These are phyloP conservation scores for Metschnikowia similis DNA, from an alignment of 805 yeast species.

Conservation along the genomic window DNA sequence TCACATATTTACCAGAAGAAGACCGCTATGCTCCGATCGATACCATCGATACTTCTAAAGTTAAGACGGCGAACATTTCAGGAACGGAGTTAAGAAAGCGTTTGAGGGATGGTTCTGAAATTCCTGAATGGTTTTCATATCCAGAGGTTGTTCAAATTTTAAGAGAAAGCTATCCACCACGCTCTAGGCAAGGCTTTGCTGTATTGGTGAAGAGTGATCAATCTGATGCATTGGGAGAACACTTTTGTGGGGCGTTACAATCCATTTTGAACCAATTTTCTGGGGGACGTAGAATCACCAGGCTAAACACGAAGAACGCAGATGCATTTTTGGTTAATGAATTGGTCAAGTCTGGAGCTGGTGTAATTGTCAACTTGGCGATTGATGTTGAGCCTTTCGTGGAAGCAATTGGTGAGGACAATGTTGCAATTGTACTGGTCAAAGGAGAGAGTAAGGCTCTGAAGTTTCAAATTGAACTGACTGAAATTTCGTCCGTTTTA, in stretches of 20 bases:
- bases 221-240: slow-evolving; percentile 35
- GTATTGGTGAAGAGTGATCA: slow-evolving; percentile 52
- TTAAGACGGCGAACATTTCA: slow-evolving; percentile 81
- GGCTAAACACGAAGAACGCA: slow-evolving; percentile 36
- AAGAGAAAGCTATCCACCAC: slow-evolving; percentile 90
- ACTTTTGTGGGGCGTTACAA: slow-evolving; percentile 75
- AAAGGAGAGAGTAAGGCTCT: slow-evolving; percentile 14
- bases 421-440: slow-evolving; percentile 44
- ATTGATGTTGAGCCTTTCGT: slow-evolving; percentile 43
- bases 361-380: slow-evolving; percentile 57
- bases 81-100: slow-evolving; percentile 93
- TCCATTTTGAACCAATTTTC: slow-evolving; percentile 86
- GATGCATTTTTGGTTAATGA: slow-evolving; percentile 68
- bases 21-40: slow-evolving; percentile 95
- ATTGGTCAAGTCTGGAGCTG: slow-evolving; percentile 85
- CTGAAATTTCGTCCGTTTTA: slow-evolving; percentile 41
- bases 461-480: slow-evolving; percentile 10
- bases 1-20: slow-evolving; percentile 91
- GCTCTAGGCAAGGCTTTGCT: slow-evolving; percentile 84
- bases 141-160: slow-evolving; percentile 92
- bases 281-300: slow-evolving; percentile 76
- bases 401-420: slow-evolving; percentile 43
- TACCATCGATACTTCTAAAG: slow-evolving; percentile 71
- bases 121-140: slow-evolving; percentile 96
- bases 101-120: slow-evolving; percentile 77